Conservation (phyloP, 1,139 yeast genomes). For the Hyphopichia wangnamkhiaoensis region DNA sequence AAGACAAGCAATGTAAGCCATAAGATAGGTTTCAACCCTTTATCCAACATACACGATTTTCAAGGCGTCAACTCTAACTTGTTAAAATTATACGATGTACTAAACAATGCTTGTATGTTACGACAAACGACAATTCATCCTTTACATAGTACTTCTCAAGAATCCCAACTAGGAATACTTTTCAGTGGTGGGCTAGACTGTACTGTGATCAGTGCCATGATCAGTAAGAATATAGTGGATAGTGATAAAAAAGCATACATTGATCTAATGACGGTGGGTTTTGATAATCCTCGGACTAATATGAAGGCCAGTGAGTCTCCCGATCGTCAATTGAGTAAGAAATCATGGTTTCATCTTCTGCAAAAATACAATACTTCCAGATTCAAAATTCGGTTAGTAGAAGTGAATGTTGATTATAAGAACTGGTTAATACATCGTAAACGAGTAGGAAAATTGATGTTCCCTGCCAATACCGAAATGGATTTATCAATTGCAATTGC, state of each 20-base stretch:
- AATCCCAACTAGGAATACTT: conserved; percentile 56
- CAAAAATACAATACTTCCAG: conserved; percentile 31
- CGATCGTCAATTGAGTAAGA: conserved; percentile 71
- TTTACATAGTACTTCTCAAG: conserved; percentile 30
- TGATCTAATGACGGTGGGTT: conserved; percentile 92
- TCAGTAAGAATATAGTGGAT: conserved; percentile 26
- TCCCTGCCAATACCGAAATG: conserved; percentile 89
- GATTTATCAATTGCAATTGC: conserved; percentile 94
- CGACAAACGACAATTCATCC: conserved; percentile 67
- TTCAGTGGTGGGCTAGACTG: conserved; percentile 97
- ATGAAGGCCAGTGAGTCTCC: conserved; percentile 68
- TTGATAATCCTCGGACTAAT: conserved; percentile 84
- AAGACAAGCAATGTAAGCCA: neutral
- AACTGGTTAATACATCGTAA: conserved; percentile 56
- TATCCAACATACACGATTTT: neutral
- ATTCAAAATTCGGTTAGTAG: conserved; percentile 51
- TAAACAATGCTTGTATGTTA: conserved; percentile 44
- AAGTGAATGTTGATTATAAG: conserved; percentile 70
- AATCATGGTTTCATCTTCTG: conserved; percentile 57
- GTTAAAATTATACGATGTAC: conserved; percentile 19
- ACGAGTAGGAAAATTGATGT: conserved; percentile 65
- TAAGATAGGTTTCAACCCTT: conserved; percentile 4
- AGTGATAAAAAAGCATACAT: conserved; percentile 12
- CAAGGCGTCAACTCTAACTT: neutral
- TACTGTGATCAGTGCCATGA: conserved; percentile 62